These are phyloP conservation scores for Eucalyptus tenuipes DNA, from an alignment of 345 rosid species.

Conservation along the genomic window DNA sequence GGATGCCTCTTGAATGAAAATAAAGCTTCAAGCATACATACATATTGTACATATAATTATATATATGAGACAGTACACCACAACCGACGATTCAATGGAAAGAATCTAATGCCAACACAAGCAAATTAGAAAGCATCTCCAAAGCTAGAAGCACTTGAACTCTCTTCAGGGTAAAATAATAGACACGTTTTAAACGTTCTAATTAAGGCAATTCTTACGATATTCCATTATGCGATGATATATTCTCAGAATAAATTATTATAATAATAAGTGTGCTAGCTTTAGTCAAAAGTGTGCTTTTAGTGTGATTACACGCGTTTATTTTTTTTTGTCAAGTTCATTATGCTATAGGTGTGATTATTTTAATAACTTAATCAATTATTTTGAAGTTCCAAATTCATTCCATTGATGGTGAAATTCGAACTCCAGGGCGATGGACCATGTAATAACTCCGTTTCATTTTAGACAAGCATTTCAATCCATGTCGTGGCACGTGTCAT, in stretches of 20 bases:
- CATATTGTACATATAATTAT: no score
- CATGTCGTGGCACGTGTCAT: no score
- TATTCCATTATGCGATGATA: rapidly evolving
- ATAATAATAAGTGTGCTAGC: not conserved
- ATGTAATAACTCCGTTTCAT: not conserved
- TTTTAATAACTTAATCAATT: not conserved
- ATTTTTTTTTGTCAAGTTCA: not conserved
- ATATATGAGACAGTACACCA: no score
- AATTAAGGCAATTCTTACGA: not conserved
- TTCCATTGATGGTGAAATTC: not conserved
- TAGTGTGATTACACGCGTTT: not conserved
- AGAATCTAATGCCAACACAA: no score
- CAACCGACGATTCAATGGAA: no score
- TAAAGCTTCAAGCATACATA: not conserved
- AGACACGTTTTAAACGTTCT: not conserved
- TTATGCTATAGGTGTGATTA: not conserved
- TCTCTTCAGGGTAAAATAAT: not conserved
- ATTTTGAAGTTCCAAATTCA: not conserved
- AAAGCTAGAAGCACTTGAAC: not conserved
- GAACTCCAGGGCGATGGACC: not conserved
- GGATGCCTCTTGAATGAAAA: not conserved
- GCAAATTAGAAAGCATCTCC: no score
- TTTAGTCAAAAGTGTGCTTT: not conserved
- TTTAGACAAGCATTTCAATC: not conserved
- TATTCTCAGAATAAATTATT: not conserved